A percentile compares a stretch with the other conserved stretches of the same genome.
phyloP scores from a whole-genome alignment of 1,284 basidiomycete genomes.

The Cryptococcus floricola region DNA sequence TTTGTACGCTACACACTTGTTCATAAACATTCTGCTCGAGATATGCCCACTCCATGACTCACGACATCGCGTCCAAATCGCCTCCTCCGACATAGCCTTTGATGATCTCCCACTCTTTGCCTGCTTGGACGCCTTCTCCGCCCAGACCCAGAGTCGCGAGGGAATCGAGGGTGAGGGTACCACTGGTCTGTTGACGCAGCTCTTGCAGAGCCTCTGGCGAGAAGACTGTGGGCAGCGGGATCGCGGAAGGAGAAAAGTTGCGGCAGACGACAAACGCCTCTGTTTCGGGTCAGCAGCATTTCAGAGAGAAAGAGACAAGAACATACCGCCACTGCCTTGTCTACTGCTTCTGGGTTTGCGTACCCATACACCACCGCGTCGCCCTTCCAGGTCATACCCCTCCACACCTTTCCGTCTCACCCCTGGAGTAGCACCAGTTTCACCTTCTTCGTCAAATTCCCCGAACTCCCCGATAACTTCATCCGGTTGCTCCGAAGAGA shows the following conservation, averaged over 20 bases:
- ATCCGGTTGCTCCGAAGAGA: conserved; percentile 4
- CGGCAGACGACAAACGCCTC: conserved; percentile 57
- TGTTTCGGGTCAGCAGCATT: conserved; percentile 14
- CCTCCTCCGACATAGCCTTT: conserved; percentile 43
- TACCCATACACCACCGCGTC: conserved; percentile 49
- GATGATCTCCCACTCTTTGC: conserved; percentile 32
- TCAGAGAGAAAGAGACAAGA: background rate
- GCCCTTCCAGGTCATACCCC: conserved; percentile 34
- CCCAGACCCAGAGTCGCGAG: conserved; percentile 20
- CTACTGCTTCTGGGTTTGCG: conserved; percentile 49
- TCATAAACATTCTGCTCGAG: background rate
- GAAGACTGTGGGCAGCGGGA: conserved; percentile 36
- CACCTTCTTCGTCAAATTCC: conserved; percentile 30
- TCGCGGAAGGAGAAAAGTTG: conserved; percentile 48
- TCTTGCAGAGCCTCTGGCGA: conserved; percentile 23
- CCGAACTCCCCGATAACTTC: conserved; percentile 19
- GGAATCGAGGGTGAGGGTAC: conserved; percentile 43
- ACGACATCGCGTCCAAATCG: conserved; percentile 31
- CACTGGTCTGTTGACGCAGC: conserved; percentile 28
- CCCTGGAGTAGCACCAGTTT: conserved; percentile 4
- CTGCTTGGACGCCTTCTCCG: background rate
- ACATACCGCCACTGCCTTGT: conserved; percentile 48
- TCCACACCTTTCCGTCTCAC: background rate
- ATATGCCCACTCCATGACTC: background rate
- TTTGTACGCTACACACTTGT: background rate